Base-by-base conservation (phyloP, 495 filamentous ascomycete genomes). In the Letharia lupina region DNA sequence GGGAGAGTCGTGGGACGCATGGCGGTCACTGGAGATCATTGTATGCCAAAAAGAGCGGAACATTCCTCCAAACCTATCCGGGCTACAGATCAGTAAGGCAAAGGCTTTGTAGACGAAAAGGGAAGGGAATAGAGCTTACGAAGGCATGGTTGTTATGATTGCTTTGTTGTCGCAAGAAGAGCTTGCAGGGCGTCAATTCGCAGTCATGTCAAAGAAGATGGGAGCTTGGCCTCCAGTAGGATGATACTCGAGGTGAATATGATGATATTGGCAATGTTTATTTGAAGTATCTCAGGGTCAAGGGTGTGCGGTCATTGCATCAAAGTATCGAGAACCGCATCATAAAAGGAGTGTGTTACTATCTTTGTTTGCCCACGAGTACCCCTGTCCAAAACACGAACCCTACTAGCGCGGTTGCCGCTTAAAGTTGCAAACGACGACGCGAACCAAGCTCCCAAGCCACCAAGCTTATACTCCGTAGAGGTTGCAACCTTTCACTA, bases 41-140 rank as follows among this genome's bases (percentile, higher is more conserved):
- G 91, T 89, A 82, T 98, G 93, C 93, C 93, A 97, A 78, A 96
- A 91, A 69, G 89, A 89, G 70, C 85, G 84, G 77, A 89, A 86
- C 76, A 83, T 78, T 62, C 80, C 79, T 64, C 82, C 81, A 68
- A 93, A 72, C 67, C 87, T 89, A 20, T 54, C 15, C 20, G 18
- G 28, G n/a, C 15, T 54, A 42, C 16, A 11, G 11, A 16, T 69
- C 64, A 69, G 64, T 62, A 61, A 63, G 52, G 12, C 12, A 41
- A 18, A 15, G 20, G 48, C 33, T 33, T 23, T 56, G n/a, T 5
- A 20, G 23, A 59, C 48, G 5, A 31, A 4, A 7, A 40, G 20
- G 16, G 37, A 48, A 37, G 35, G 23, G 16, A 40, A 50, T 31
- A 33, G 54, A 20, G 33, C 68, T 59, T 57, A 69, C 68, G 54